Base-by-base conservation (phyloP, 306 rosid species). In the Pyrus bretschneideri region DNA sequence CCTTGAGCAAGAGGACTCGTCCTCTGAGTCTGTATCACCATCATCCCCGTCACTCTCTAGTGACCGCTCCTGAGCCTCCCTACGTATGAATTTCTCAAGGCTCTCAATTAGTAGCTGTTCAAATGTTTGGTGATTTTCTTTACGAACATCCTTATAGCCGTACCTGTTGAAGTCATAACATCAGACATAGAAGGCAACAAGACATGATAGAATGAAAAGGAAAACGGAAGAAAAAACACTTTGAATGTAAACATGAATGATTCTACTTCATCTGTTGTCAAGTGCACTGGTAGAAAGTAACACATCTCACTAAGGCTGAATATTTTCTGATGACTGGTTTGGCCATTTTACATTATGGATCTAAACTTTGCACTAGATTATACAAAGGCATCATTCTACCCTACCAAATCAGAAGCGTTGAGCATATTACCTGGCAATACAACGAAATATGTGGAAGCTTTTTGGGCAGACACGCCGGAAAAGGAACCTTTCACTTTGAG, bases 401-500 rank as follows among this genome's bases (percentile, higher is more conserved):
- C 46, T 72, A 45, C 25, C n/a, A 38, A 72, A 13, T 57, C n/a
- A 42, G 19, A 73, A 19, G 57, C 69, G 73, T 67, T 59, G 23
- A 27, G 74, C 51, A 19, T 17, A 8, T 60, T 80, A 88, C 91
- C 91, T 88, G 85, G 97, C 97, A 84, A 94, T 92, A 86, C 97
- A 94, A 46, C 97, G 97, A 80, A 94, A 94, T 75, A 94, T 92
- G 80, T 92, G 97, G 79, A 89, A 94, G 80, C 84, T 82, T 87
- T 90, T 92, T 5, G 94, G 93, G 81, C 98, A 92, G 89, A 92
- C 98, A 78, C 97, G 88, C 66, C 98, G 89, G 80, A 94, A 94
- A 80, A 94, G 98, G 74, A 94, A 94, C 85, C 98, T 92, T 87
- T 94, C 98, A 85, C 97, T 88, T 80, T 94, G 98, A 68, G 97